phyloP scores from a whole-genome alignment of 2,329 filamentous ascomycete species.

The Amauroascus niger region DNA sequence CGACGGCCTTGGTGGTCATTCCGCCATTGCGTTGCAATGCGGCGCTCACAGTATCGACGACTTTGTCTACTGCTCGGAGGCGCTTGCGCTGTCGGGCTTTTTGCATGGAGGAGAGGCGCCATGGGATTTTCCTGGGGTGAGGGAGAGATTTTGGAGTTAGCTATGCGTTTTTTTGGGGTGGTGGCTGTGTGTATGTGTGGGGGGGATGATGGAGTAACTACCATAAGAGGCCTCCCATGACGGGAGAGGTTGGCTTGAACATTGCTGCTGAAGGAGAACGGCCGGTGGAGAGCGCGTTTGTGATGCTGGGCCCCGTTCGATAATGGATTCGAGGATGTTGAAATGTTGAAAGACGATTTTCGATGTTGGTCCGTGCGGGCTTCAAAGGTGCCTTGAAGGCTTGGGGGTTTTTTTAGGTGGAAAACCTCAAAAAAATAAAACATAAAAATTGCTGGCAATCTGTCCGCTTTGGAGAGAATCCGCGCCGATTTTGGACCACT shows the following conservation, averaged over 20 bases:
- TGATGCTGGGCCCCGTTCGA: background rate
- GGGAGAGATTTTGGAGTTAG: background rate
- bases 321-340: too few species aligned
- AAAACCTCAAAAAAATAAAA: too few species aligned
- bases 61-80: slow-evolving; percentile 71
- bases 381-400: too few species aligned
- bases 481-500: background rate
- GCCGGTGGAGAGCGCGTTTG: background rate
- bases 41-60: slow-evolving; percentile 72
- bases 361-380: slow-evolving; percentile 15
- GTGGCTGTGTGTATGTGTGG: too few species aligned
- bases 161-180: background rate
- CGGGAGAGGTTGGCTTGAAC: slow-evolving; percentile 71
- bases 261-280: slow-evolving; percentile 44
- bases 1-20: slow-evolving; percentile 62
- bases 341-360: slow-evolving; percentile 6
- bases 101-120: slow-evolving; percentile 84
- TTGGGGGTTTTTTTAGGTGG: too few species aligned
- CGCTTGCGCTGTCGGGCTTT: slow-evolving; percentile 79
- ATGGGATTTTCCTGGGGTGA: slow-evolving; percentile 76
- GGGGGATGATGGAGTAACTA: slow-evolving; percentile 31
- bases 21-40: slow-evolving; percentile 66
- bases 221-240: slow-evolving; percentile 77
- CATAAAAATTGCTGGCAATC: too few species aligned
- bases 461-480: too few species aligned